Evolutionary conservation across 2,329 filamentous ascomycete genomes (phyloP), one percentile per base, ranked within the genome.

Genomic region (Xylaria sp.): DNA sequence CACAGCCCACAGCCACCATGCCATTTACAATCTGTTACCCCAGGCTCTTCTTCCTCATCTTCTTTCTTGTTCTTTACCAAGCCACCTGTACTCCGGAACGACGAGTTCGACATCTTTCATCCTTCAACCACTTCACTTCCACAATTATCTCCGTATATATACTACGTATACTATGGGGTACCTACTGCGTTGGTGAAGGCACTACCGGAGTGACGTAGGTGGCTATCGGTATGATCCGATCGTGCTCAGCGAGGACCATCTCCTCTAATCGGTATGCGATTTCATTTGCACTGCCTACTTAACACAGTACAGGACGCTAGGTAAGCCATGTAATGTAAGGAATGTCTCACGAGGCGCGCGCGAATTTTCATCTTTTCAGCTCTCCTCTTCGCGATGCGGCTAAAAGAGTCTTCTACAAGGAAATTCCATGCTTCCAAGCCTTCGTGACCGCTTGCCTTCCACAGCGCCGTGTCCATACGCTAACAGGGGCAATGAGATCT

Each of bases 221-320:
- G 56, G 47, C 46, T 25, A 9, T 37, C 11, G 2, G 46, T 35
- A 45, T 45, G 11, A 19, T 12, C 2, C 31, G 8, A 14, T 25
- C 19, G 17, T 4, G 25, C 33, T 58, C 47, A 52, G 56, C 56
- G 52, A 58, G 47, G 38, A 52, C 38, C 23, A 37, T 23, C 3
- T 9, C 21, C 15, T 46, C 45, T n/a, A 47, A 31, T 31, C 4
- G 28, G 28, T 31, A 31, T 31, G 28, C 28, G 28, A 31, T 31
- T 9, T 31, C 28, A 31, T 31, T 31, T 31, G 9, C 28, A 31
- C 28, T 31, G 14, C 19, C n/a, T 46, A 11, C n/a, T 31, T 3
- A 19, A 7, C 3, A 3, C 4, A 14, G 21, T n/a, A 15, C 45
- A 7, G 15, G 12, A 12, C 35, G 12, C 35, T 15, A n/a, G 6